These are phyloP conservation scores for Thelephora aurantiotincta DNA, from an alignment of 768 basidiomycete species.

Conservation along the genomic window DNA sequence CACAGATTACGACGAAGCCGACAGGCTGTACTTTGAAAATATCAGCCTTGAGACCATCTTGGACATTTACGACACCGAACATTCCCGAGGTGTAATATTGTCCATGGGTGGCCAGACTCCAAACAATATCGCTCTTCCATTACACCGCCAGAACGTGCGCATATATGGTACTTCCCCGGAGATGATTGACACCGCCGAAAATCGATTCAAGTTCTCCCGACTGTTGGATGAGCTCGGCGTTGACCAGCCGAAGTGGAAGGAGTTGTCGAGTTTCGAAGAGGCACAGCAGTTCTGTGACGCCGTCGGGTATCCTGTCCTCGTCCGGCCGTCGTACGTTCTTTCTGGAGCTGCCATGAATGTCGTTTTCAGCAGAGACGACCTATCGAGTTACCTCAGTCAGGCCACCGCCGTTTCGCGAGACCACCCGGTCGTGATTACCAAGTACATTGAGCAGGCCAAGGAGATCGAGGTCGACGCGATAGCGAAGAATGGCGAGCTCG, in stretches of 20 bases:
- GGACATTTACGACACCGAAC: conserved; percentile 91
- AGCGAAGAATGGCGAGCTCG: conserved; percentile 91
- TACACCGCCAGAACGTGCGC: conserved; percentile 96
- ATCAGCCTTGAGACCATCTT: conserved; percentile 93
- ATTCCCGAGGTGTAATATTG: conserved; percentile 80
- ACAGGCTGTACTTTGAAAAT: conserved; percentile 97
- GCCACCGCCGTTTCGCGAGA: conserved; percentile 94
- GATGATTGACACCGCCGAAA: conserved; percentile 99
- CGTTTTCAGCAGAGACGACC: conserved; percentile 84
- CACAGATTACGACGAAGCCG: conserved; percentile 98
- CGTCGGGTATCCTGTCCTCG: conserved; percentile 91
- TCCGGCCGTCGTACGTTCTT: conserved; percentile 96
- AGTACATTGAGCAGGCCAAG: conserved; percentile 99
- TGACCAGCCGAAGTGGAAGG: conserved; percentile 96
- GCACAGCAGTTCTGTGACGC: conserved; percentile 82
- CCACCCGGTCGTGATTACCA: conserved; percentile 95
- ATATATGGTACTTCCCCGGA: conserved; percentile 98
- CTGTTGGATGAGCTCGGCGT: conserved; percentile 96
- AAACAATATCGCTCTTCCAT: conserved; percentile 92
- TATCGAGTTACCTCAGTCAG: conserved; percentile 84
- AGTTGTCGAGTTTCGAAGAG: conserved; percentile 81
- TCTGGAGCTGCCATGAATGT: conserved; percentile 99
- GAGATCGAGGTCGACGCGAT: conserved; percentile 99
- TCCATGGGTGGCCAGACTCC: conserved; percentile 99
- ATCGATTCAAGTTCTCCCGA: conserved; percentile 98